phyloP scores from a whole-genome alignment of 2,329 filamentous ascomycete species.

The Cercospora berteroae region DNA sequence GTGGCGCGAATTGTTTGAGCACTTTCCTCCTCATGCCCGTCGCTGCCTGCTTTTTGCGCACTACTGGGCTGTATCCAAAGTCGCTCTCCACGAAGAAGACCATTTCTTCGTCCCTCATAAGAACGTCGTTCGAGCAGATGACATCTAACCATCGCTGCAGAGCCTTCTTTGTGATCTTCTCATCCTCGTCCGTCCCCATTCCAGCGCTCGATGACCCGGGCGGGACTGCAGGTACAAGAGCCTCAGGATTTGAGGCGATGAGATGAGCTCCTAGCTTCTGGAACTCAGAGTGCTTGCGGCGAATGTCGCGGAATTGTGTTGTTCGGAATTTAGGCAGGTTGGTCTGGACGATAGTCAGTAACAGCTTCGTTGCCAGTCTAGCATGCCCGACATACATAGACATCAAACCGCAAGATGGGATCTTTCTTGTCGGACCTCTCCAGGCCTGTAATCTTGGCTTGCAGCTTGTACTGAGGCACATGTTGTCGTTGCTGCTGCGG shows the following conservation, averaged over 20 bases:
- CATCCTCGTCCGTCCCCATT: slow-evolving; percentile 93
- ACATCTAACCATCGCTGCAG: slow-evolving; percentile 95
- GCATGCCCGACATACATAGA: slow-evolving; percentile 67
- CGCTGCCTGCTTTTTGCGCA: slow-evolving; percentile 93
- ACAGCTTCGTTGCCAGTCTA: not conserved
- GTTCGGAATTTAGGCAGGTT: slow-evolving; percentile 98
- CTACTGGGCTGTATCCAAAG: slow-evolving; percentile 94
- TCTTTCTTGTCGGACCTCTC: slow-evolving; percentile 95
- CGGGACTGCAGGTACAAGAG: slow-evolving; percentile 88
- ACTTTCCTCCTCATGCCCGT: slow-evolving; percentile 94
- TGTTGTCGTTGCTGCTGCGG: slow-evolving; percentile 39
- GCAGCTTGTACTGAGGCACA: slow-evolving; percentile 62
- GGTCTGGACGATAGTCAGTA: slow-evolving; percentile 62
- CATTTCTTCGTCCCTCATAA: slow-evolving; percentile 96
- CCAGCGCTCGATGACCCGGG: slow-evolving; percentile 93
- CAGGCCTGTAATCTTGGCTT: slow-evolving; percentile 90
- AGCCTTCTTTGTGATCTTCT: slow-evolving; percentile 79
- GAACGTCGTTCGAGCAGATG: slow-evolving; percentile 84
- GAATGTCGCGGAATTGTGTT: slow-evolving; percentile 96
- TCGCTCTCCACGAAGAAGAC: slow-evolving; percentile 98
- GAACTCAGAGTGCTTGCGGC: slow-evolving; percentile 92
- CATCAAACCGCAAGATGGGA: slow-evolving; percentile 89
- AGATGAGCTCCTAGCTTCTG: slow-evolving; percentile 93
- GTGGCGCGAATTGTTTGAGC: slow-evolving; percentile 96
- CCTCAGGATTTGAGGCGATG: slow-evolving; percentile 95